Percentiles rank a stretch among this genome's conserved stretches.
These are phyloP conservation scores for Jimgerdemannia flammicorona DNA, from an alignment of 192 early-diverging fungal species.

Conservation along the genomic window DNA sequence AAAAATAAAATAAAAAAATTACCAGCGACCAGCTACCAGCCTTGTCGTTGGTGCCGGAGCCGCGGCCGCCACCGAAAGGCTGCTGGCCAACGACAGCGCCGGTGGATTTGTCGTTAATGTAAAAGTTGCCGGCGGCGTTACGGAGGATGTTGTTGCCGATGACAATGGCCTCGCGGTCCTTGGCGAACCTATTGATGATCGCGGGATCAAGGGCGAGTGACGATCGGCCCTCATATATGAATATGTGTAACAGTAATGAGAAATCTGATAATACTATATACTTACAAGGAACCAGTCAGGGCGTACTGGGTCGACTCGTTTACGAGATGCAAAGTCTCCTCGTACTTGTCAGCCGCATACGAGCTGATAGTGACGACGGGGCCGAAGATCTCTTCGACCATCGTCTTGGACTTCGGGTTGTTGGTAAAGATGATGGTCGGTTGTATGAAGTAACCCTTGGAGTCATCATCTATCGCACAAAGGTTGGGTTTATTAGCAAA, in stretches of 20 bases:
- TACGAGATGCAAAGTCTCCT: conserved; percentile 68
- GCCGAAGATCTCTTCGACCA: conserved; percentile 97
- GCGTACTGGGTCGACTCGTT: conserved; percentile 82
- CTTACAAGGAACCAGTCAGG: conserved; percentile 76
- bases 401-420: conserved; percentile 76
- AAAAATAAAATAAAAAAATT: neutral
- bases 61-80: conserved; percentile 93
- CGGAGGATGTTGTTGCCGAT: conserved; percentile 72
- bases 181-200: conserved; percentile 75
- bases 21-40: conserved; percentile 76
- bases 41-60: conserved; percentile 98
- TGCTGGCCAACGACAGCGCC: conserved; percentile 98
- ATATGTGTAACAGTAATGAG: neutral
- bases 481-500: neutral
- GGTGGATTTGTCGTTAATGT: conserved; percentile 99
- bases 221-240: conserved; percentile 8
- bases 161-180: conserved; percentile 77
- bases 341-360: conserved; percentile 79
- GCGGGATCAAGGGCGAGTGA: no score
- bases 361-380: conserved; percentile 93
- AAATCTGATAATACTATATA: conserved; percentile 11
- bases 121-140: conserved; percentile 95
- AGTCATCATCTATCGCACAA: conserved; percentile 58
- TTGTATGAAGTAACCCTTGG: conserved; percentile 84
- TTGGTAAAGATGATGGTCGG: conserved; percentile 90